Evolutionary conservation across 305 asterid species (phyloP).

Genomic region (Nicotiana rustica): DNA sequence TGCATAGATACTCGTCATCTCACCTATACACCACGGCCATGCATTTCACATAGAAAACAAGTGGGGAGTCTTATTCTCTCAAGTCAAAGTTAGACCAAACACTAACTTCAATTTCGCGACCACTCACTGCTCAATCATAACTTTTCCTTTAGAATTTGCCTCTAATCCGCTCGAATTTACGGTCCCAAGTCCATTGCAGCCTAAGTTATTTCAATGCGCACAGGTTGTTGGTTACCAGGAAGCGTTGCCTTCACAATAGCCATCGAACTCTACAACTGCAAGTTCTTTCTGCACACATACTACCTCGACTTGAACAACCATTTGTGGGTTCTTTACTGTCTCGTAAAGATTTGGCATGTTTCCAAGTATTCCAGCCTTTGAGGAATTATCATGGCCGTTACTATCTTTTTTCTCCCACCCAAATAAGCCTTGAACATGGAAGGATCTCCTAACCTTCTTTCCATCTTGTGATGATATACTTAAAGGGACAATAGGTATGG

Average conservation of each 20-base stretch:
- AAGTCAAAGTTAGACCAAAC: no score
- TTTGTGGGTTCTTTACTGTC: slow-evolving; percentile 96
- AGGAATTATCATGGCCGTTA: slow-evolving; percentile 28
- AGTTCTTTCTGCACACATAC: slow-evolving; percentile 94
- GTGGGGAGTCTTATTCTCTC: no score
- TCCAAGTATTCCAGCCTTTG: slow-evolving; percentile 90
- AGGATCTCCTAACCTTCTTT: slow-evolving; percentile 33
- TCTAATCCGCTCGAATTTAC: no score
- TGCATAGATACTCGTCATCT: no score
- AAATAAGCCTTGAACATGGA: slow-evolving; percentile 33
- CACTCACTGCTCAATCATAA: no score
- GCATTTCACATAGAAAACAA: no score
- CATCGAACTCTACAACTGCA: slow-evolving; percentile 92
- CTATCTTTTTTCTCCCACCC: slow-evolving; percentile 34
- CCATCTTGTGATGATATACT: slow-evolving; percentile 26
- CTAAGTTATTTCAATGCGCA: slow-evolving; percentile 89
- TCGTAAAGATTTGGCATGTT: slow-evolving; percentile 95
- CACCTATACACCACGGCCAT: no score
- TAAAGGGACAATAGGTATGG: slow-evolving; percentile 28
- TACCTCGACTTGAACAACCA: slow-evolving; percentile 99
- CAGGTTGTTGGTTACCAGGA: slow-evolving; percentile 92
- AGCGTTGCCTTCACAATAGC: slow-evolving; percentile 91
- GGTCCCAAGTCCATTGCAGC: slow-evolving; percentile 96
- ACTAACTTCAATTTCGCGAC: no score
- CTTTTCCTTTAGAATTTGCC: no score